Conservation (phyloP, 768 basidiomycete genomes). For the Trametes cingulata region DNA sequence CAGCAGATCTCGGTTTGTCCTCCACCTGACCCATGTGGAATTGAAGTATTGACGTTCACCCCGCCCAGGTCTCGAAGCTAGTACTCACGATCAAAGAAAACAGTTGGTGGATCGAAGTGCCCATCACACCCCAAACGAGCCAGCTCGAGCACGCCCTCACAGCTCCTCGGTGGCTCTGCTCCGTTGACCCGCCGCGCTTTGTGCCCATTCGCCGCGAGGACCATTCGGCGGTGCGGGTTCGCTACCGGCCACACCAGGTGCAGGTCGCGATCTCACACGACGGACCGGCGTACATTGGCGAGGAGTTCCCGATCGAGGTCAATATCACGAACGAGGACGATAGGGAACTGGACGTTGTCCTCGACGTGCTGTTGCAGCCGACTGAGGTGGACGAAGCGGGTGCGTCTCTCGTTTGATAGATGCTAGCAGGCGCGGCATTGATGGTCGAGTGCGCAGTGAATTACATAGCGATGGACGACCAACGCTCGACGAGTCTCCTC, state of each 20-base stretch:
- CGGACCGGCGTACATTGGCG: constrained; percentile 76
- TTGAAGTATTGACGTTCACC: background rate
- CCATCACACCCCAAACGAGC: constrained; percentile 41
- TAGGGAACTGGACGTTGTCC: constrained; percentile 61
- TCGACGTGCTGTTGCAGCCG: constrained; percentile 82
- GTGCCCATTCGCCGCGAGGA: constrained; percentile 51
- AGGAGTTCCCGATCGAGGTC: constrained; percentile 74
- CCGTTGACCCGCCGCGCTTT: constrained; percentile 53
- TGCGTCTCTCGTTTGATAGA: constrained; percentile 34
- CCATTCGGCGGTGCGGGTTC: constrained; percentile 52
- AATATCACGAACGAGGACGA: constrained; percentile 73
- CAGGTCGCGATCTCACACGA: constrained; percentile 56
- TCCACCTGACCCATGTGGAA: background rate
- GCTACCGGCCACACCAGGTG: constrained; percentile 61
- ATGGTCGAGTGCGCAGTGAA: constrained; percentile 46
- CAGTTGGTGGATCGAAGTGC: constrained; percentile 68
- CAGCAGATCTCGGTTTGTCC: constrained; percentile 53
- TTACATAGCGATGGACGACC: constrained; percentile 58
- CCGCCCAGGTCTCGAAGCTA: constrained; percentile 42
- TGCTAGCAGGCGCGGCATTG: too few relatives aligned
- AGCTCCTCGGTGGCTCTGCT: constrained; percentile 57
- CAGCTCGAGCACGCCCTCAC: constrained; percentile 34
- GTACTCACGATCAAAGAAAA: constrained; percentile 57
- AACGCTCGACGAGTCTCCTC: constrained; percentile 70
- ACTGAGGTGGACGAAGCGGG: constrained; percentile 73